phyloP scores from a whole-genome alignment of 2,329 filamentous ascomycete genomes.

The Cladophialophora chaetospira region DNA sequence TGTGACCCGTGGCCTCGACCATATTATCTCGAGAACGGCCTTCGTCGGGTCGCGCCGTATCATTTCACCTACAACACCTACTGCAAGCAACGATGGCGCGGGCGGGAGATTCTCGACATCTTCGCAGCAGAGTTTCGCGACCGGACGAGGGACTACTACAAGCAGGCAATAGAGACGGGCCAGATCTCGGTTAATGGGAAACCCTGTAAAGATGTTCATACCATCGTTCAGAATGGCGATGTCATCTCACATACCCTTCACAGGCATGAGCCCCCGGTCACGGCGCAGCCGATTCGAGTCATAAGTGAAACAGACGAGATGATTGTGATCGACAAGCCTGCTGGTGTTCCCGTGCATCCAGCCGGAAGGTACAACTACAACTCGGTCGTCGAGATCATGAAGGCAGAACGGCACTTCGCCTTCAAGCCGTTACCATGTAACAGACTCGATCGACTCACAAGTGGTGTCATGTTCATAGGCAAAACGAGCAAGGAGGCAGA shows the following conservation, averaged over 20 bases:
- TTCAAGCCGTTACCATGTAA: slow-evolving; percentile 77
- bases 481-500: slow-evolving; percentile 83
- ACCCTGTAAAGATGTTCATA: slow-evolving; percentile 46
- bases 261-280: slow-evolving; percentile 92
- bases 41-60: slow-evolving; percentile 83
- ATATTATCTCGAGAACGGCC: slow-evolving; percentile 79
- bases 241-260: slow-evolving; percentile 91
- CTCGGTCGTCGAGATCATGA: slow-evolving; percentile 90
- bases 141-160: slow-evolving; percentile 79
- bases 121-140: slow-evolving; percentile 93
- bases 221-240: slow-evolving; percentile 68
- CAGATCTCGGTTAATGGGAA: slow-evolving; percentile 79
- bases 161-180: slow-evolving; percentile 76
- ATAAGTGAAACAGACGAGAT: slow-evolving; percentile 91
- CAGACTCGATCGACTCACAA: slow-evolving; percentile 88
- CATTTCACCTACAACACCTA: slow-evolving; percentile 93
- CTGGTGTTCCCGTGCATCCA: slow-evolving; percentile 91
- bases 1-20: slow-evolving; percentile 62
- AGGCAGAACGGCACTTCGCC: slow-evolving; percentile 64
- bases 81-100: slow-evolving; percentile 92
- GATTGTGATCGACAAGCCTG: slow-evolving; percentile 95
- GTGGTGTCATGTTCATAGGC: slow-evolving; percentile 96
- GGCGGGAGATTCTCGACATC: slow-evolving; percentile 77
- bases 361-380: slow-evolving; percentile 96
- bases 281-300: slow-evolving; percentile 73